Evolutionary conservation across 2,329 filamentous ascomycete genomes (phyloP).

Genomic region (Talaromyces sp.): DNA sequence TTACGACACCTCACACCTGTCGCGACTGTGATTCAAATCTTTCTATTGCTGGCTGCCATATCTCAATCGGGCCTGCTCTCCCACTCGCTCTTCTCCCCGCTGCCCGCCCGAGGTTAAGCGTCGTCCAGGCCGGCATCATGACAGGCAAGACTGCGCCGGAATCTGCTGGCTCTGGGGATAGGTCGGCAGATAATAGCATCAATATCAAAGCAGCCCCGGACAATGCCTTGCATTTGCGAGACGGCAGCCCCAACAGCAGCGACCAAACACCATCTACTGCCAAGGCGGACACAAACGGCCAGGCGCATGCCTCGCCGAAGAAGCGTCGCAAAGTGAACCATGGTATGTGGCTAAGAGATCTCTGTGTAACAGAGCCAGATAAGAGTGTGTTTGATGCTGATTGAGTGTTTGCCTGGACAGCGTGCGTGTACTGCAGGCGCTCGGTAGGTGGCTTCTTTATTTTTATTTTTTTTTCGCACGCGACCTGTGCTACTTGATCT

Average conservation of each 20-base stretch:
- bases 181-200: constrained; percentile 14
- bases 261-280: constrained; percentile 20
- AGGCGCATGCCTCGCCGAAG: constrained; percentile 55
- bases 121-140: neutral
- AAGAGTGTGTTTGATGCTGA: constrained; percentile 2
- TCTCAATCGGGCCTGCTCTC: neutral
- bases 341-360: constrained; percentile 48
- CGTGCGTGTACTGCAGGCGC: constrained; percentile 83
- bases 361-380: constrained; percentile 6
- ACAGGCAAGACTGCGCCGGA: neutral
- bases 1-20: neutral
- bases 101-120: neutral
- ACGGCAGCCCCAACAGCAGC: neutral
- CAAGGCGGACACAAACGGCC: constrained; percentile 28
- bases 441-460: constrained; percentile 61
- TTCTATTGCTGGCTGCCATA: neutral
- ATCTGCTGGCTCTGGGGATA: constrained; percentile 13
- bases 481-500: constrained; percentile 12
- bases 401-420: constrained; percentile 41
- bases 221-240: neutral
- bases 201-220: constrained; percentile 11
- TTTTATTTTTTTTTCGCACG: constrained; percentile 10
- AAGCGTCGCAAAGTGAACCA: constrained; percentile 87
- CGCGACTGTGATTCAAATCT: neutral
- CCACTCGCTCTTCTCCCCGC: neutral